phyloP scores from a whole-genome alignment of 2,329 filamentous ascomycete species.

The Myriosclerotinia curreyana region DNA sequence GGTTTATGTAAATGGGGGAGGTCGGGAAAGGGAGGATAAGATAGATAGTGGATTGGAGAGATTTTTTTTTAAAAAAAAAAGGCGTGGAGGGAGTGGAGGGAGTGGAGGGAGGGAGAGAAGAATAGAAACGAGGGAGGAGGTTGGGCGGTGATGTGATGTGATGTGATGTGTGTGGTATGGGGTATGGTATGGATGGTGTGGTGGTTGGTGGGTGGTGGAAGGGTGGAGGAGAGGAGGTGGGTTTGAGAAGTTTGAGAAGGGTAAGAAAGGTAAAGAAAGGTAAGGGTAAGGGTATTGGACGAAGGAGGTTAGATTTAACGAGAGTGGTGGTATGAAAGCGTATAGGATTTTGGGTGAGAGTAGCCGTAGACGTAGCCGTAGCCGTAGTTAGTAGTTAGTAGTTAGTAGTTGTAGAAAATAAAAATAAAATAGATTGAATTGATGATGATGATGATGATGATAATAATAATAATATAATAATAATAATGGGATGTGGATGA shows the following conservation, averaged over 20 bases:
- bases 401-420: too few species aligned
- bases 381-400: too few species aligned
- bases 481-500: slow-evolving; percentile 11
- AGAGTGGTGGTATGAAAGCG: slow-evolving; percentile 8
- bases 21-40: slow-evolving; percentile 34
- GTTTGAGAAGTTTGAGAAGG: too few species aligned
- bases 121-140: slow-evolving; percentile 28
- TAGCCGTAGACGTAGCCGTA: slow-evolving; percentile 20
- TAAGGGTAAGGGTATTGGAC: slow-evolving; percentile 22
- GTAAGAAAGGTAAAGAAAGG: too few species aligned
- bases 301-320: slow-evolving; percentile 19
- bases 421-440: slow-evolving; percentile 17
- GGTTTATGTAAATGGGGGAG: slow-evolving; percentile 33
- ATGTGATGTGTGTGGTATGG: slow-evolving; percentile 22
- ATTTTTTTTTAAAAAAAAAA: slow-evolving; percentile 24
- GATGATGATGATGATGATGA: neutral
- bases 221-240: slow-evolving; percentile 30
- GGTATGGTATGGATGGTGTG: slow-evolving; percentile 26
- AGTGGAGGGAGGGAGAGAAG: slow-evolving; percentile 25
- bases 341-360: neutral
- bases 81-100: slow-evolving; percentile 27
- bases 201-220: slow-evolving; percentile 29
- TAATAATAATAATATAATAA: too few species aligned
- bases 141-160: slow-evolving; percentile 29
- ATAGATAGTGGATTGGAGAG: slow-evolving; percentile 36